Percentiles rank a stretch among this genome's conserved stretches.
phyloP scores from a whole-genome alignment of 2,329 filamentous ascomycete species.

The Alternaria novae-zelandiae region DNA sequence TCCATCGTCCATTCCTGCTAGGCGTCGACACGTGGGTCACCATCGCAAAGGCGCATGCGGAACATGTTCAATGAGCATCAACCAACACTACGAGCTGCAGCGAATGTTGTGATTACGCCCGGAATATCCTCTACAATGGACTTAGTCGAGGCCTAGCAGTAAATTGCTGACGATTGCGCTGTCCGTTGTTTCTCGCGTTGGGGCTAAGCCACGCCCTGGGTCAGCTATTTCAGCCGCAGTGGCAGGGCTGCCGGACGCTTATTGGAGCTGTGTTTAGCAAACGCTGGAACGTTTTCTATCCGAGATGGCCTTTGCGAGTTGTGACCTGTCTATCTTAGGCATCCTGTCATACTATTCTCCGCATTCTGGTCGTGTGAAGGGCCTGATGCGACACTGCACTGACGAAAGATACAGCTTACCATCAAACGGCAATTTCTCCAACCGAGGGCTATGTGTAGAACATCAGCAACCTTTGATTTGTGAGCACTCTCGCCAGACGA shows the following conservation, averaged over 20 bases:
- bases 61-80: background rate
- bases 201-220: conserved; percentile 7
- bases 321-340: background rate
- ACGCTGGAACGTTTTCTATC: background rate
- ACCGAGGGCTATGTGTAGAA: conserved; percentile 16
- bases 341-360: background rate
- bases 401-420: conserved; percentile 9
- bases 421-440: conserved; percentile 8
- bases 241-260: background rate
- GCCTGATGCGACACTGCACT: conserved; percentile 3
- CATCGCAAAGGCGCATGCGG: background rate
- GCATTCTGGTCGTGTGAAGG: background rate
- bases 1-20: background rate
- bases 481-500: background rate
- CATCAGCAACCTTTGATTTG: conserved; percentile 6
- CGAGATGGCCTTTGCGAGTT: background rate
- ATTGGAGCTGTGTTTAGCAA: background rate
- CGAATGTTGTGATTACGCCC: background rate
- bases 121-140: background rate
- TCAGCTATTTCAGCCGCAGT: conserved; percentile 10
- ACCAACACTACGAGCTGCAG: background rate
- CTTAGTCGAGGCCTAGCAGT: background rate
- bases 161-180: background rate
- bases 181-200: background rate
- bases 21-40: background rate